These are phyloP conservation scores for Orbilia quercus DNA, from an alignment of 2,329 filamentous ascomycete genomes.

Conservation along the genomic window DNA sequence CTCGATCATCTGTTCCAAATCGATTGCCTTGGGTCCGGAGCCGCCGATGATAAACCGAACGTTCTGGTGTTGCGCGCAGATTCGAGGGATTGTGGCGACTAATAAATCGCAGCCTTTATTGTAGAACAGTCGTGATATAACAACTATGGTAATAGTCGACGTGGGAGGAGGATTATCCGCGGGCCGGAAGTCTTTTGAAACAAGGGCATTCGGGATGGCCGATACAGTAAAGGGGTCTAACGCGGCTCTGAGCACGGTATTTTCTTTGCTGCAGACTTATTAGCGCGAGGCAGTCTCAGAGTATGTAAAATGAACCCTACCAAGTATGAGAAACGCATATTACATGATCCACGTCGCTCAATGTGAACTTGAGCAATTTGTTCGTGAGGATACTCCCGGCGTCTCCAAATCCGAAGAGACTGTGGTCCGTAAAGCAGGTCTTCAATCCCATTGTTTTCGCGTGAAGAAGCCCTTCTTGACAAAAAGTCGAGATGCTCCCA, in stretches of 20 bases:
- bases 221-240: slow-evolving; percentile 97
- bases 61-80: slow-evolving; percentile 87
- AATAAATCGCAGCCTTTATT: slow-evolving; percentile 98
- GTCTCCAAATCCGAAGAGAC: slow-evolving; percentile 95
- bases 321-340: slow-evolving; percentile 99
- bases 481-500: slow-evolving; percentile 89
- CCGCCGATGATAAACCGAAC: slow-evolving; percentile 97
- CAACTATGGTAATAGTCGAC: slow-evolving; percentile 90
- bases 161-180: slow-evolving; percentile 64
- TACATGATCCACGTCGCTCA: slow-evolving; percentile 97
- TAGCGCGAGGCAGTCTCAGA: neutral
- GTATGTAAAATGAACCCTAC: slow-evolving; percentile 67
- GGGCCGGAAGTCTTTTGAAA: slow-evolving; percentile 91
- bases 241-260: slow-evolving; percentile 92
- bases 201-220: slow-evolving; percentile 96
- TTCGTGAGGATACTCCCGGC: slow-evolving; percentile 95
- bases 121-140: slow-evolving; percentile 96
- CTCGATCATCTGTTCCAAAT: slow-evolving; percentile 98
- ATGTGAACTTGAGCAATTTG: slow-evolving; percentile 92
- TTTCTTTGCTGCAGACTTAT: slow-evolving; percentile 79
- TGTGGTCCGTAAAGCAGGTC: slow-evolving; percentile 97
- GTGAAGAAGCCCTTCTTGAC: slow-evolving; percentile 93
- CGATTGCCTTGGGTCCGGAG: slow-evolving; percentile 94
- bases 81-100: slow-evolving; percentile 94
- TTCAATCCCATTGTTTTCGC: slow-evolving; percentile 94